Conservation (phyloP, 345 rosid genomes). For the Gossypium sturtianum region DNA sequence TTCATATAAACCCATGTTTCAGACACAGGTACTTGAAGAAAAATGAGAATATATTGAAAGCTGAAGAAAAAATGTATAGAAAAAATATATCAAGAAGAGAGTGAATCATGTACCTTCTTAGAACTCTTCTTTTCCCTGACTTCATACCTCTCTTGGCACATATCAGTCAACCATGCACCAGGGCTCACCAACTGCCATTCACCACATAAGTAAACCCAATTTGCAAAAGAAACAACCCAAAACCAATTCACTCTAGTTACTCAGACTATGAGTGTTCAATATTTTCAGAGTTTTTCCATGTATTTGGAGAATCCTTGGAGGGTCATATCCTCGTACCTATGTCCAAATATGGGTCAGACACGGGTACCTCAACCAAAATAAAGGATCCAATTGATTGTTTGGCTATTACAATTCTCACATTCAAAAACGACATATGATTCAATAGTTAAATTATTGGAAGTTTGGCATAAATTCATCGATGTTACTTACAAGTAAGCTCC, state of each 20-base stretch:
- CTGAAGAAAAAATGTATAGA: not conserved
- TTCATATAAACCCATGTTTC: not conserved
- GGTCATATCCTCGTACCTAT: not conserved
- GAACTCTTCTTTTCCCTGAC: conserved; percentile 69
- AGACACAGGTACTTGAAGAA: not conserved
- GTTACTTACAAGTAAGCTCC: conserved; percentile 55
- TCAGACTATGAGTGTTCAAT: not conserved
- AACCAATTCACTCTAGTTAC: not conserved
- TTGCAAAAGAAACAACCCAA: not conserved
- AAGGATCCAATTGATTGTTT: not conserved
- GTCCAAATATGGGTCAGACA: not conserved
- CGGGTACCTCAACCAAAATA: not conserved
- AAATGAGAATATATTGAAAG: not conserved
- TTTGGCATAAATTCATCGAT: not conserved
- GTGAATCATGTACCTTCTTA: conserved; percentile 41
- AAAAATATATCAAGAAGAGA: not conserved
- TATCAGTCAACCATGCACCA: conserved; percentile 72
- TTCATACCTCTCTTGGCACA: conserved; percentile 76
- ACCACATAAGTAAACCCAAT: not conserved
- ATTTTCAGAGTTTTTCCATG: no score
- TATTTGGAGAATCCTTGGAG: not conserved
- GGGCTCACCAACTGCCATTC: conserved; percentile 62
- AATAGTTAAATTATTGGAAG: not conserved
- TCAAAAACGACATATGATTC: not conserved
- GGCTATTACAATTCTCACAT: not conserved